These are phyloP conservation scores for Sordariomycetes sp. DNA, from an alignment of 2,329 filamentous ascomycete species.

Conservation along the genomic window DNA sequence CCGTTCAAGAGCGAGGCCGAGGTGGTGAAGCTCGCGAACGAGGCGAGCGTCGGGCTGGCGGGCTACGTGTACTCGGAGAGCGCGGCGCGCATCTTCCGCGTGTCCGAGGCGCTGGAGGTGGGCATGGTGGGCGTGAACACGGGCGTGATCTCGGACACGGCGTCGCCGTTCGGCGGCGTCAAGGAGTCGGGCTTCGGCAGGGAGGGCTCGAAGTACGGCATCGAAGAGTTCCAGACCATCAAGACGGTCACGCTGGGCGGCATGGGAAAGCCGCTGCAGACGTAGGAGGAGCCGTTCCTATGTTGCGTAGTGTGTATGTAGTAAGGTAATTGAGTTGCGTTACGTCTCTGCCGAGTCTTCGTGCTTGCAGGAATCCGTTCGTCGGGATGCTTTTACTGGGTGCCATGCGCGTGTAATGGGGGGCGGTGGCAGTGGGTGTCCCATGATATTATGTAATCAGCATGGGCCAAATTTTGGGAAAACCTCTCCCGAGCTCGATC, in stretches of 20 bases:
- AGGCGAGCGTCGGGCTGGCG: slow-evolving; percentile 57
- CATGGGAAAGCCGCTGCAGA: slow-evolving; percentile 44
- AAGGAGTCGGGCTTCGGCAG: slow-evolving; percentile 75
- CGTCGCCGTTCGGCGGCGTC: slow-evolving; percentile 63
- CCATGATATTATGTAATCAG: background rate
- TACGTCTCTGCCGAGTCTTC: background rate
- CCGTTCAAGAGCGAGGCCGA: slow-evolving; percentile 60
- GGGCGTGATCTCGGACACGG: slow-evolving; percentile 50
- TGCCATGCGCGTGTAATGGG: background rate
- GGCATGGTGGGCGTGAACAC: slow-evolving; percentile 85
- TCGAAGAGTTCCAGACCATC: slow-evolving; percentile 64
- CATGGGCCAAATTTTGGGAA: background rate
- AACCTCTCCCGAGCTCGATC: background rate
- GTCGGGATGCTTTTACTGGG: background rate
- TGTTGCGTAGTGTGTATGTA: background rate
- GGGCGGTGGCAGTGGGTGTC: too few relatives aligned
- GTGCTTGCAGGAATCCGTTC: background rate
- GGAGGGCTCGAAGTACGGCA: slow-evolving; percentile 68
- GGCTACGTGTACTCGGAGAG: slow-evolving; percentile 64
- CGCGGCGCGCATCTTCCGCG: slow-evolving; percentile 46
- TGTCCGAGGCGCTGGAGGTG: slow-evolving; percentile 66
- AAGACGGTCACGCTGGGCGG: slow-evolving; percentile 53
- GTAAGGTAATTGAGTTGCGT: slow-evolving; percentile 4
- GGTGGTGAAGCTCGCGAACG: slow-evolving; percentile 55
- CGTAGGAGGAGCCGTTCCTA: slow-evolving; percentile 11